Evolutionary conservation across 2,329 filamentous ascomycete genomes (phyloP).

Genomic region (Exophiala xenobiotica): DNA sequence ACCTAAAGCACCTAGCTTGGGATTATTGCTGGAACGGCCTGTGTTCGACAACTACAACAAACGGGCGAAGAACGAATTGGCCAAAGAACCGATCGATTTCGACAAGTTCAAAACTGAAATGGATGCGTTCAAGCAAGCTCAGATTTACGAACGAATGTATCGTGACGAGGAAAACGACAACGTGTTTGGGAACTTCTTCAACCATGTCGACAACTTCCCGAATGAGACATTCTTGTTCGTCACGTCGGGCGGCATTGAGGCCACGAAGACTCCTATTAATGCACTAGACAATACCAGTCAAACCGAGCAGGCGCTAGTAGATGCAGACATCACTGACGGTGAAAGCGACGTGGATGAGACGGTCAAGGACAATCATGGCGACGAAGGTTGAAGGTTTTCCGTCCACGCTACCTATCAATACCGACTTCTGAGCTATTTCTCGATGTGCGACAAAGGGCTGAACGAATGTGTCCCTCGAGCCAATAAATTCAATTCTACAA

Average conservation of each 20-base stretch:
- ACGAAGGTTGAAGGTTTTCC: conserved; percentile 32
- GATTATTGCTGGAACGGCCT: conserved; percentile 82
- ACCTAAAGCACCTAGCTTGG: conserved; percentile 88
- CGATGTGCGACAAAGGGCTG: no score
- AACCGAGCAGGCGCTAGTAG: conserved; percentile 4
- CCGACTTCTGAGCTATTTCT: no score
- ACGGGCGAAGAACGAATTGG: conserved; percentile 63
- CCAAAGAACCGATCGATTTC: conserved; percentile 73
- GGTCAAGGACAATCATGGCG: conserved; percentile 27
- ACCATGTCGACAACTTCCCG: conserved; percentile 73
- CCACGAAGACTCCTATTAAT: conserved; percentile 46
- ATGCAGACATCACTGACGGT: conserved; percentile 3
- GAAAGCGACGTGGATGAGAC: conserved; percentile 24
- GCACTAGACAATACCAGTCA: conserved; percentile 4
- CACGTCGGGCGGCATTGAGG: conserved; percentile 66
- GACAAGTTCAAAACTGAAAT: conserved; percentile 74
- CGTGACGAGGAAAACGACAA: conserved; percentile 83
- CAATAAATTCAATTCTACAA: background rate
- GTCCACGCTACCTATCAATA: no score
- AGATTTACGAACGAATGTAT: conserved; percentile 93
- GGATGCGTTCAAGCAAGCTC: conserved; percentile 81
- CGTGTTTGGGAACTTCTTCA: conserved; percentile 78
- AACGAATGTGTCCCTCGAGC: no score
- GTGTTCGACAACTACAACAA: conserved; percentile 89
- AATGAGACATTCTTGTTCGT: conserved; percentile 73